Base-by-base conservation (phyloP, 2,329 filamentous ascomycete genomes). In the Pyrenochaeta sp. region DNA sequence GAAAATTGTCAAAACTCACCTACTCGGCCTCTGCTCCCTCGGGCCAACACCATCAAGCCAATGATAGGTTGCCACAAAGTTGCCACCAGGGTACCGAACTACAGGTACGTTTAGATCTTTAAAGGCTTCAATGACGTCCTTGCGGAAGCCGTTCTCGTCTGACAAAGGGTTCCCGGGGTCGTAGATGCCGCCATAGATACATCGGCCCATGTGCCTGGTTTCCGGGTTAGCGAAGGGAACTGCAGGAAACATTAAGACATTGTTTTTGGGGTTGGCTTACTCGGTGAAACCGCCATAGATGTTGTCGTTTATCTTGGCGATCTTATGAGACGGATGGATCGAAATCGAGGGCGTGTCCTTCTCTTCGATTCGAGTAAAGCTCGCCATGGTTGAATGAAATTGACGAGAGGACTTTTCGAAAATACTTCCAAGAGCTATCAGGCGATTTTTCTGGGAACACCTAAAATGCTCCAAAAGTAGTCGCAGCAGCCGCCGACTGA, bases 261-360 rank as follows among this genome's bases (percentile, higher is more conserved):
- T n/a, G n/a, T n/a, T n/a, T n/a, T n/a, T n/a, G n/a, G n/a, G n/a
- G n/a, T n/a, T n/a, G n/a, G n/a, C 82, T 72, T 75, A 89, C 88
- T 94, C 89, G 46, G 86, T 90, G 72, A 94, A 94, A 8, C 89
- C 89, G 42, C 87, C 86, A 78, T 93, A 94, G 60, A 88, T 89
- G 65, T 89, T 89, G 48, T 88, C 82, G 62, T 91, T 85, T 62
- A 94, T 90, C 65, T 85, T 85, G 45, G 86, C 86, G 41, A 92
- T 72, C 55, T 80, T 83, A 67, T 87, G 81, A 11, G 73, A 69
- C 4, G 86, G 76, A 63, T 89, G 82, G 46, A 92, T 75, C 40
- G 81, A 80, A 61, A 90, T 88, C 54, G 79, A 80, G 32, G 87
- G 81, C 47, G 73, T 78, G 56, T 86, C 81, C 52, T 77, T 77